Evolutionary conservation across 2,329 filamentous ascomycete species (phyloP).

Genomic region (Hymenoscyphus linearis): DNA sequence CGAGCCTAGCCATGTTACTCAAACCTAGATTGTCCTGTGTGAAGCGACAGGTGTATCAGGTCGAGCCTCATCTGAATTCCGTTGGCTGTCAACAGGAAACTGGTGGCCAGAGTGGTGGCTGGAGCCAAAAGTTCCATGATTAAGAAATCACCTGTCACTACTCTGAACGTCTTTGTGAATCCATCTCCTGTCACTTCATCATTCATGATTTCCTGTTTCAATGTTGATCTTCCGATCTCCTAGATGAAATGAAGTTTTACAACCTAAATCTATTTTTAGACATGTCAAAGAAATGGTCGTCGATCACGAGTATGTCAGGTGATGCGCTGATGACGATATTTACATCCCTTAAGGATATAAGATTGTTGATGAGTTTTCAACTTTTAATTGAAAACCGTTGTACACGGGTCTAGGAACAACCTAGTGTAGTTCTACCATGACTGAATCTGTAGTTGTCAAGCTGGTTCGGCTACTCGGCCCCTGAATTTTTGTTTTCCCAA

Average conservation of each 20-base stretch:
- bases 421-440: neutral
- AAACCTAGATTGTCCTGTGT: constrained; percentile 2
- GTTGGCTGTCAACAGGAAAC: neutral
- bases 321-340: too few relatives aligned
- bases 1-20: neutral
- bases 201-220: neutral
- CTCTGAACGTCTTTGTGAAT: neutral
- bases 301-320: neutral
- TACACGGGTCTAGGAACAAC: neutral
- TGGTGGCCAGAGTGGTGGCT: neutral
- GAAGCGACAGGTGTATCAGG: constrained; percentile 8
- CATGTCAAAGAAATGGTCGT: neutral
- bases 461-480: neutral
- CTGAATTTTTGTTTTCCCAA: neutral
- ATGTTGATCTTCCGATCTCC: neutral
- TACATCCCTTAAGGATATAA: neutral
- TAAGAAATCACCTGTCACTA: neutral
- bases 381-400: neutral
- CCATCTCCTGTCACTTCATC: neutral
- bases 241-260: neutral
- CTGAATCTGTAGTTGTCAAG: neutral
- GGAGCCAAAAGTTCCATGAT: neutral
- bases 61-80: neutral
- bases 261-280: neutral
- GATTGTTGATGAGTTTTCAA: neutral